phyloP scores from a whole-genome alignment of 805 yeast genomes.

The Debaryomyces castellii region DNA sequence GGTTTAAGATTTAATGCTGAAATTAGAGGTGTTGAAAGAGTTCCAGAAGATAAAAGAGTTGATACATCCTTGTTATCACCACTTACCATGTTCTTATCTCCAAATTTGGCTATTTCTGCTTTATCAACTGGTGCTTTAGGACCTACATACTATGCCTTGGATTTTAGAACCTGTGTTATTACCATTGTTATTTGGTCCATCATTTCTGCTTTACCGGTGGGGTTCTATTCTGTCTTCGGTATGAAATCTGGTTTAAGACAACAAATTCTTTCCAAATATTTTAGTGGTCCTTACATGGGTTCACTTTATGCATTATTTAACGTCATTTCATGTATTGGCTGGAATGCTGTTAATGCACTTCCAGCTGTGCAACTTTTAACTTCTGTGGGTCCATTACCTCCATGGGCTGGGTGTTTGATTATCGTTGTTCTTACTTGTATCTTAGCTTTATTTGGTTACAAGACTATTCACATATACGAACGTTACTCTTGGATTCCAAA shows the following conservation, averaged over 20 bases:
- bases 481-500: constrained; percentile 35
- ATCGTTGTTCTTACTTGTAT: constrained; percentile 27
- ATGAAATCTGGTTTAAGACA: constrained; percentile 41
- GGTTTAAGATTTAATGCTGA: constrained; percentile 27
- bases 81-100: constrained; percentile 26
- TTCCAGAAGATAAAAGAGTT: constrained; percentile 21
- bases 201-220: constrained; percentile 39
- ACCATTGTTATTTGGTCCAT: constrained; percentile 31
- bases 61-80: constrained; percentile 18
- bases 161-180: constrained; percentile 32
- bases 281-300: constrained; percentile 32
- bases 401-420: constrained; percentile 37
- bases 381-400: constrained; percentile 28
- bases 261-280: constrained; percentile 28
- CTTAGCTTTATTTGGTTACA: constrained; percentile 32
- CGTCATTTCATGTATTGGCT: constrained; percentile 55
- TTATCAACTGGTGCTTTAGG: constrained; percentile 38
- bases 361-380: constrained; percentile 29
- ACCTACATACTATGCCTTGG: constrained; percentile 28
- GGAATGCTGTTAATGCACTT: constrained; percentile 33
- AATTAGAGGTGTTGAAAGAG: constrained; percentile 28
- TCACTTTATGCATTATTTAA: constrained; percentile 70
- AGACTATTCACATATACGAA: constrained; percentile 29
- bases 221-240: constrained; percentile 37
- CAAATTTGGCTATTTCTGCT: constrained; percentile 37